Conservation (phyloP, 2,329 filamentous ascomycete species). For the Cercospora nicotianae region DNA sequence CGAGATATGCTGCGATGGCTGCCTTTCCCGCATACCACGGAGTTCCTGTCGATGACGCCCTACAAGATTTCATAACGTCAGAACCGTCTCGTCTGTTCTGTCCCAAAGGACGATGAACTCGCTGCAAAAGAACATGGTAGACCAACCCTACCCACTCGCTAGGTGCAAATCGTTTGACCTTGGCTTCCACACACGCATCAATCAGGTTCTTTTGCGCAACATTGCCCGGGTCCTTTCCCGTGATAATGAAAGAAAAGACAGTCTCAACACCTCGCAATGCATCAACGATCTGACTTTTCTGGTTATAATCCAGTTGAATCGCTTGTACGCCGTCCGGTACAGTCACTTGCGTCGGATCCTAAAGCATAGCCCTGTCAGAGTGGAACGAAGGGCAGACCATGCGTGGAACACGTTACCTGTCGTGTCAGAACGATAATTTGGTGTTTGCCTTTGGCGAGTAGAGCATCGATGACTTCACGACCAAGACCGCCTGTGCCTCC, state of each 20-base stretch:
- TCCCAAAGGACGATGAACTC: background rate
- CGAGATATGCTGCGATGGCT: constrained; percentile 52
- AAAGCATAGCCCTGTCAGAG: background rate
- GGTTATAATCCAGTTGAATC: constrained; percentile 13
- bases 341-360: constrained; percentile 5
- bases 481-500: constrained; percentile 54
- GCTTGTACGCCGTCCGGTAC: constrained; percentile 8
- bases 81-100: background rate
- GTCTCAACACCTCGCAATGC: constrained; percentile 14
- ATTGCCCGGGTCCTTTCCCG: constrained; percentile 15
- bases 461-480: constrained; percentile 53
- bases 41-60: constrained; percentile 13
- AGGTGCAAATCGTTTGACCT: constrained; percentile 20
- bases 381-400: background rate
- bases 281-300: constrained; percentile 1
- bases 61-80: constrained; percentile 2
- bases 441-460: constrained; percentile 53
- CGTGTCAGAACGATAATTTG: constrained; percentile 55
- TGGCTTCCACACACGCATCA: constrained; percentile 16
- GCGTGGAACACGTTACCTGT: constrained; percentile 38
- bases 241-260: constrained; percentile 22
- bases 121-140: constrained; percentile 3
- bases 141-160: constrained; percentile 20
- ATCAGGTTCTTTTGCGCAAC: constrained; percentile 18
- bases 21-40: constrained; percentile 54